phyloP scores from a whole-genome alignment of 148 eudicot genomes.

The Euryodendron excelsum region DNA sequence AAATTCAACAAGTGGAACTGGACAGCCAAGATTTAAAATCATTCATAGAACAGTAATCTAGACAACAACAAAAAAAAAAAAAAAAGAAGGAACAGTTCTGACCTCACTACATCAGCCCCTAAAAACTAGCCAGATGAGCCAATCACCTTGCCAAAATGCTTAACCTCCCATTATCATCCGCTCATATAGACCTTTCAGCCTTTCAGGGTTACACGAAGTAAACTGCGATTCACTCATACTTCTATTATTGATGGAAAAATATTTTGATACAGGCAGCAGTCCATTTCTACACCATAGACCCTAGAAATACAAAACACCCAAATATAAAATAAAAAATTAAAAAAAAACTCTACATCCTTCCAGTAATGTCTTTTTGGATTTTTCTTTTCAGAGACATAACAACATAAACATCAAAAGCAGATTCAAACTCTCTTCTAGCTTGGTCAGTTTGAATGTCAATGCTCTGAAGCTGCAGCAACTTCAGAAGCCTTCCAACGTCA shows the following conservation, averaged over 20 bases:
- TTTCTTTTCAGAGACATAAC: neutral
- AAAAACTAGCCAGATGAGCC: too few relatives aligned
- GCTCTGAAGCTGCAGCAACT: neutral
- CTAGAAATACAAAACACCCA: neutral
- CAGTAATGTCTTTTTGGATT: neutral
- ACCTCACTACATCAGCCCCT: too few relatives aligned
- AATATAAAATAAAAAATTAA: neutral
- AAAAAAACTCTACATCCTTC: neutral
- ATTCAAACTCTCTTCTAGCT: neutral
- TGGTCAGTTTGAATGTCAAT: neutral
- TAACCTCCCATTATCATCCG: too few relatives aligned
- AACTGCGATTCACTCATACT: neutral
- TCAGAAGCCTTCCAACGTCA: constrained; percentile 8
- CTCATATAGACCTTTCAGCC: neutral
- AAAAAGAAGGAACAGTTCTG: too few relatives aligned
- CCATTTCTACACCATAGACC: neutral
- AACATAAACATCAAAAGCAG: neutral
- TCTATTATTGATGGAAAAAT: neutral
- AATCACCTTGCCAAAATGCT: too few relatives aligned
- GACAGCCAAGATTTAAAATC: too few relatives aligned
- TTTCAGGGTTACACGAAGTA: neutral
- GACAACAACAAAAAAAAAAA: too few relatives aligned
- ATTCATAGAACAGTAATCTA: too few relatives aligned
- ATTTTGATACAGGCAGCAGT: neutral
- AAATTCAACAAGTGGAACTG: too few relatives aligned